Percentiles rank a stretch among this genome's conserved stretches.
Evolutionary conservation across 495 filamentous ascomycete genomes (phyloP).

Genomic region (Lasiosphaeria miniovina): DNA sequence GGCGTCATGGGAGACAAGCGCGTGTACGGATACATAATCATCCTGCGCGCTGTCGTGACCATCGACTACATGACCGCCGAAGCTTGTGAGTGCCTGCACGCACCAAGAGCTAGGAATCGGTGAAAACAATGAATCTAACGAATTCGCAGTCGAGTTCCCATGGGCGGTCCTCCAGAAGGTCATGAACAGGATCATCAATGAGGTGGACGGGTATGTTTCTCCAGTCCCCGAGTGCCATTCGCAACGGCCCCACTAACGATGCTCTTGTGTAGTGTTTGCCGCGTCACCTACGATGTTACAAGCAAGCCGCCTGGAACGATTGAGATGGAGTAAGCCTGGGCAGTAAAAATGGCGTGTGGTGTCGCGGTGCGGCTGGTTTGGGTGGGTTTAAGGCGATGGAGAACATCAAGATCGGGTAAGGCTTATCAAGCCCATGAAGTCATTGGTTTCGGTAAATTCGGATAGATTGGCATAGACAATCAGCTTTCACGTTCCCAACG

Average conservation of each 20-base stretch:
- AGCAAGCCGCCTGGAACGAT: conserved; percentile 67
- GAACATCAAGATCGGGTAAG: no score
- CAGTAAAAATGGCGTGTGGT: neutral
- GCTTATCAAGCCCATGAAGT: no score
- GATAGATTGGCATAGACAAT: no score
- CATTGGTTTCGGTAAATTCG: no score
- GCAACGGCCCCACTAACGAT: no score
- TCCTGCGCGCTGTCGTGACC: conserved; percentile 70
- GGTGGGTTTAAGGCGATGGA: no score
- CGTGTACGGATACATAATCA: conserved; percentile 47
- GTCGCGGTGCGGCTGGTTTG: no score
- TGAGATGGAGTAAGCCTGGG: conserved; percentile 11
- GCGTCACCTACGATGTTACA: conserved; percentile 58
- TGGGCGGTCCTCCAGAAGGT: conserved; percentile 66
- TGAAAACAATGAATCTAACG: neutral
- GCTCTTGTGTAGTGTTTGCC: conserved; percentile 27
- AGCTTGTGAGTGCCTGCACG: neutral
- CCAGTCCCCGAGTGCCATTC: no score
- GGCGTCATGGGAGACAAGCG: conserved; percentile 76
- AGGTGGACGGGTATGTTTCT: conserved; percentile 56
- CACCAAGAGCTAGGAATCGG: neutral
- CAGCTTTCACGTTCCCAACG: no score
- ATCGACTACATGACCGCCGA: conserved; percentile 76
- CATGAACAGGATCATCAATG: conserved; percentile 75
- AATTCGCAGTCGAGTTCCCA: conserved; percentile 48